phyloP scores from a whole-genome alignment of 2,329 filamentous ascomycete species.

The Colletotrichum sp. region DNA sequence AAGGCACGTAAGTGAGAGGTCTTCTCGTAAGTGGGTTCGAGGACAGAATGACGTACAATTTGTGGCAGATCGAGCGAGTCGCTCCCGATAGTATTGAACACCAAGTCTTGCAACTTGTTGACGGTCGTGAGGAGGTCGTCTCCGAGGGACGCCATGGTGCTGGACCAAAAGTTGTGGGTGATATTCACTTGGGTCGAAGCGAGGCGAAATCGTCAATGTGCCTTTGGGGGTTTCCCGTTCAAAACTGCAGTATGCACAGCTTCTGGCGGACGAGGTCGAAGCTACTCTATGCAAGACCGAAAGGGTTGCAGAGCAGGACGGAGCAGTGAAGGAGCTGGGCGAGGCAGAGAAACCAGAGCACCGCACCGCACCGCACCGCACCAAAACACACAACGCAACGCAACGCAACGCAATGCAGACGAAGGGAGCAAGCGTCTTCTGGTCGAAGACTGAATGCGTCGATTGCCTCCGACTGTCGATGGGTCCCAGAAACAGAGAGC shows the following conservation, averaged over 20 bases:
- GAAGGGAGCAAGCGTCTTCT: constrained; percentile 3
- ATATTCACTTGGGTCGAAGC: not conserved
- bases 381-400: not conserved
- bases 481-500: not conserved
- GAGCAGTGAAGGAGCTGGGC: not conserved
- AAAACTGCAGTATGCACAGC: not conserved
- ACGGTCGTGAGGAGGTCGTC: constrained; percentile 95
- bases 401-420: not conserved
- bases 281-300: not conserved
- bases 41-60: constrained; percentile 72
- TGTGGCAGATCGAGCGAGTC: constrained; percentile 97
- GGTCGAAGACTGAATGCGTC: not conserved
- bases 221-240: not conserved
- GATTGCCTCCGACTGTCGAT: not conserved
- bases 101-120: constrained; percentile 97
- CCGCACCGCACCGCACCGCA: not conserved
- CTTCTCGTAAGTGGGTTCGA: not conserved
- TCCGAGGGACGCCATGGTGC: constrained; percentile 86
- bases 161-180: constrained; percentile 7
- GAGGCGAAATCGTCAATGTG: not conserved
- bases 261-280: not conserved
- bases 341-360: not conserved
- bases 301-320: not conserved
- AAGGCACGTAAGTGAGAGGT: not conserved
- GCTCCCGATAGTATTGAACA: constrained; percentile 99